Evolutionary conservation across 148 eudicot species (phyloP).

Genomic region (Diospyros kaki): DNA sequence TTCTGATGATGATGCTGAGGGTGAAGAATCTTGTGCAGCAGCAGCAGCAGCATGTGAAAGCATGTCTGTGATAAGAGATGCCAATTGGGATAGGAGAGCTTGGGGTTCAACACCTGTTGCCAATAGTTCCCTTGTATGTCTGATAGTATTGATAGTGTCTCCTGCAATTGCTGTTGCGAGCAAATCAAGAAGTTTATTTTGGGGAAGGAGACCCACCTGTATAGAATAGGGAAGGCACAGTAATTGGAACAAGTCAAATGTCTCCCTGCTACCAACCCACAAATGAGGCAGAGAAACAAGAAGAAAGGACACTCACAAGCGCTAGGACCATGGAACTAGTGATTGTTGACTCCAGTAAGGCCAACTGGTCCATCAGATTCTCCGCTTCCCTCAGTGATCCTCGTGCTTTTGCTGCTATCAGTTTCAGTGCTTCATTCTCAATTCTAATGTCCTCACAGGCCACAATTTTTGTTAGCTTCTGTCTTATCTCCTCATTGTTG

Average conservation of each 20-base stretch:
- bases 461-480: conserved; percentile 14
- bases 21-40: conserved; percentile 6
- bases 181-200: conserved; percentile 18
- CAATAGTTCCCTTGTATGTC: conserved; percentile 16
- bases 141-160: conserved; percentile 16
- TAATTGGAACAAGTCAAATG: neutral
- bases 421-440: conserved; percentile 19
- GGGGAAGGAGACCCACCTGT: conserved; percentile 23
- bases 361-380: conserved; percentile 26
- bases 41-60: conserved; percentile 4
- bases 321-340: conserved; percentile 23
- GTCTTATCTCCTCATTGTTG: conserved; percentile 13
- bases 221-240: neutral
- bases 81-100: conserved; percentile 15
- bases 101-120: conserved; percentile 14
- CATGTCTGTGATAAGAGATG: conserved; percentile 13
- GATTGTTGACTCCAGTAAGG: conserved; percentile 21
- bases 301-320: conserved; percentile 14
- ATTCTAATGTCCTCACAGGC: conserved; percentile 16
- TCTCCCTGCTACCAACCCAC: neutral
- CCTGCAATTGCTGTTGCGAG: conserved; percentile 20
- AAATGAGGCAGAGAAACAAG: neutral
- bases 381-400: conserved; percentile 28
- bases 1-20: conserved; percentile 5
- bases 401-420: conserved; percentile 20